Percentiles rank a stretch among this genome's conserved stretches.
These are phyloP conservation scores for Phytophthora agathidicida DNA, from an alignment of 352 stramenopile genomes.

Conservation along the genomic window DNA sequence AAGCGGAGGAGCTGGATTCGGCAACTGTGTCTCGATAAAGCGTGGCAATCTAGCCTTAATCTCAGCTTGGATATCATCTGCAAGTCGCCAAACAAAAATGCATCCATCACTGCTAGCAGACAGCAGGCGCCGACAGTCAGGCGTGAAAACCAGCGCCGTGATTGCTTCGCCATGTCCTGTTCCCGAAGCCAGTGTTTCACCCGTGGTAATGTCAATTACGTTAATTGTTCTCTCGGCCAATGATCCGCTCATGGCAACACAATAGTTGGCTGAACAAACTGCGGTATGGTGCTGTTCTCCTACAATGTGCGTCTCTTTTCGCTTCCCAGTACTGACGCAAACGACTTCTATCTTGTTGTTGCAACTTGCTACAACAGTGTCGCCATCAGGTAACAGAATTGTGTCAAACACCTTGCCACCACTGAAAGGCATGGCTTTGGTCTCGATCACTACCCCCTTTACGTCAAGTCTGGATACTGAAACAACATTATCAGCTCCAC, in stretches of 20 bases:
- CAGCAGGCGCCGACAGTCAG: conserved; percentile 87
- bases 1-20: conserved; percentile 33
- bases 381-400: conserved; percentile 69
- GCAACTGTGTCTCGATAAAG: conserved; percentile 34
- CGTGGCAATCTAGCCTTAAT: conserved; percentile 66
- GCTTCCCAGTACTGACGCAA: conserved; percentile 63
- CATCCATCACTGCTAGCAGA: conserved; percentile 85
- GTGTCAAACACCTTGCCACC: conserved; percentile 85
- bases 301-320: conserved; percentile 60
- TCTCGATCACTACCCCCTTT: conserved; percentile 44
- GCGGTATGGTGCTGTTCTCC: conserved; percentile 78
- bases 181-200: conserved; percentile 77
- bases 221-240: conserved; percentile 86
- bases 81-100: conserved; percentile 89
- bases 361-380: conserved; percentile 69
- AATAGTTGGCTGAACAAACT: conserved; percentile 69
- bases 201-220: conserved; percentile 83
- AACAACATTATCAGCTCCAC: conserved; percentile 75
- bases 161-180: conserved; percentile 87
- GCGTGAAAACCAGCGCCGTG: conserved; percentile 85
- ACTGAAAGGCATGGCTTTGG: conserved; percentile 57
- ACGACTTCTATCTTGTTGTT: conserved; percentile 88
- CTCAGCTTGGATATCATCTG: conserved; percentile 69
- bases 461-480: conserved; percentile 55
- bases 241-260: conserved; percentile 83